Conservation (phyloP, 2,329 filamentous ascomycete species). For the Byssoonygena ceratinophila region DNA sequence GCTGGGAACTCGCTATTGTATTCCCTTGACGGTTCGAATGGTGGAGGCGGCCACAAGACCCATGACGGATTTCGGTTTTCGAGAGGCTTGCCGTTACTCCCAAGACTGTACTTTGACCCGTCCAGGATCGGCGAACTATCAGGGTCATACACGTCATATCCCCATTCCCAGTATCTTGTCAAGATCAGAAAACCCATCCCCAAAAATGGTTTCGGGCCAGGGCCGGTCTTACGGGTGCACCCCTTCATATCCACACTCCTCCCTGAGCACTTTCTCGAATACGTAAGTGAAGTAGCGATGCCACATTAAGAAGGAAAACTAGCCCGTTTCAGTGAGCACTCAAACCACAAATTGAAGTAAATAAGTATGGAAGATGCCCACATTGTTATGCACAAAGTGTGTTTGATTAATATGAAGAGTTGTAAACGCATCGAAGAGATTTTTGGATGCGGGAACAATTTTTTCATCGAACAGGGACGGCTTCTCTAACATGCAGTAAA, state of each 20-base stretch:
- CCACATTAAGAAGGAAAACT: conserved; percentile 25
- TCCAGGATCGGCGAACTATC: conserved; percentile 21
- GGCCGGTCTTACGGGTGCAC: conserved; percentile 23
- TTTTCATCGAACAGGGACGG: conserved; percentile 11
- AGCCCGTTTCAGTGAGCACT: not conserved
- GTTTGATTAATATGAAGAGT: conserved; percentile 18
- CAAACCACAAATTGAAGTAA: not conserved
- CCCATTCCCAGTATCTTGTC: conserved; percentile 26
- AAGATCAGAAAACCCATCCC: not conserved
- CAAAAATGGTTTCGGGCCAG: not conserved
- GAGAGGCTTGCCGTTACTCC: conserved; percentile 21
- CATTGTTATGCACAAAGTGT: conserved; percentile 15
- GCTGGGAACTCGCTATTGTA: conserved; percentile 6
- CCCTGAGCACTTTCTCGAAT: conserved; percentile 31
- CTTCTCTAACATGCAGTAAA: conserved; percentile 16
- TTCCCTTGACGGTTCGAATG: conserved; percentile 26
- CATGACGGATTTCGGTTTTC: conserved; percentile 3
- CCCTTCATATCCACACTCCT: conserved; percentile 34
- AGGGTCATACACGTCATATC: conserved; percentile 18
- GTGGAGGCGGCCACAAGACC: conserved; percentile 5
- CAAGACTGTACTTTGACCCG: conserved; percentile 24
- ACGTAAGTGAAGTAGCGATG: conserved; percentile 31
- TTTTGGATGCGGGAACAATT: conserved; percentile 17
- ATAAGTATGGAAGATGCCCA: conserved; percentile 3
- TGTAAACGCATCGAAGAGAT: conserved; percentile 16